These are phyloP conservation scores for Brassica carinata DNA, from an alignment of 345 rosid genomes.

Conservation along the genomic window DNA sequence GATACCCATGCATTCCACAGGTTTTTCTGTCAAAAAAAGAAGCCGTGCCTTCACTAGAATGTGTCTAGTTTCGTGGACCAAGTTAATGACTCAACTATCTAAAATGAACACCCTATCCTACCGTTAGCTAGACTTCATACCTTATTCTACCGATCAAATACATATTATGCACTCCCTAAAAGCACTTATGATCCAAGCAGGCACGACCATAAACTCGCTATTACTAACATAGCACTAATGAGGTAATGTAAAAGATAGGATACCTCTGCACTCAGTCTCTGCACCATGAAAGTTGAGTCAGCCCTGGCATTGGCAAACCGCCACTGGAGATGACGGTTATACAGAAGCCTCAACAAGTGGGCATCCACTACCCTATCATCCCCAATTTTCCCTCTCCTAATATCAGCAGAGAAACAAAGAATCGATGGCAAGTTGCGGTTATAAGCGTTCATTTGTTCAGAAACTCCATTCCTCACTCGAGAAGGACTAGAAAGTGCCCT, in stretches of 20 bases:
- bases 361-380: constrained; percentile 76
- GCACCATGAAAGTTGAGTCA: constrained; percentile 67
- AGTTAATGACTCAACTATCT: constrained; percentile 6
- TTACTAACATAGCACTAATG: not conserved
- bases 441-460: constrained; percentile 46
- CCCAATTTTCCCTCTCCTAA: constrained; percentile 83
- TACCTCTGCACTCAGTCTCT: constrained; percentile 78
- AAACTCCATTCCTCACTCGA: constrained; percentile 54
- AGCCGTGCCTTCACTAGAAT: not conserved
- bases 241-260: not conserved
- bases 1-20: constrained; percentile 87
- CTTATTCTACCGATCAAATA: not conserved
- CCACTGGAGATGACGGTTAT: constrained; percentile 82
- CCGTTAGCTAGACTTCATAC: not conserved
- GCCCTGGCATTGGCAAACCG: constrained; percentile 84
- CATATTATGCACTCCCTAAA: not conserved
- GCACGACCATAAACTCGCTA: not conserved
- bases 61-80: constrained; percentile 3
- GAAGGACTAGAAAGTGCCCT: constrained; percentile 79
- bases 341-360: constrained; percentile 80
- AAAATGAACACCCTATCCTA: not conserved
- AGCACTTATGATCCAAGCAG: not conserved
- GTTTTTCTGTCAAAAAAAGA: constrained; percentile 57
- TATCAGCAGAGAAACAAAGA: constrained; percentile 82
- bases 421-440: constrained; percentile 70